Evolutionary conservation across 2,329 filamentous ascomycete species (phyloP), one percentile per base, ranked within the genome.

Genomic region (Penicillium sp.): DNA sequence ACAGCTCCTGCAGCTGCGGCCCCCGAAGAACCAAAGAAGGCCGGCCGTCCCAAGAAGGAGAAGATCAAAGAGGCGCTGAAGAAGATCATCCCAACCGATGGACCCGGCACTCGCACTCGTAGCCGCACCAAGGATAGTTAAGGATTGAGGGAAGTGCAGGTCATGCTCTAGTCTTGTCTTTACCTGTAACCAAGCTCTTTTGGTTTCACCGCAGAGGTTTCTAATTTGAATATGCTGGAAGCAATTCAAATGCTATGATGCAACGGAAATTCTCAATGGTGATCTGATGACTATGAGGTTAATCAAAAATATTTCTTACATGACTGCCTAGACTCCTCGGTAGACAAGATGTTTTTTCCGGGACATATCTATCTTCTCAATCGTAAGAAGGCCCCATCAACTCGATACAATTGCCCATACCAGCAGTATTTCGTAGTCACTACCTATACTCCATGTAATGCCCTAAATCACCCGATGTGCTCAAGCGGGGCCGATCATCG

Each of bases 41-140:
- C 66, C 13, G 68, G 68, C 22, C 72, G 72, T 15, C 65, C 73
- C 4, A 77, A 75, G 65, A 78, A 76, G 59, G 69, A 65, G 19
- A 73, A 67, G 54, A 62, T 66, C 35, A 70, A 75, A 62, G 70
- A 73, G 24, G 50, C 67, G 15, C 54, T 67, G 54, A 75, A 73
- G 58, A 72, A 70, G 58, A 55, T 62, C 9, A 62, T 73, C 33
- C 68, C 74, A 10, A 67, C 65, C 22, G 74, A 75, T 67, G 75
- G 77, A 10, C 72, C 76, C 61, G 75, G 77, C 37, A 78, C 75
- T 63, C 71, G 77, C 38, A 79, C 77, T 45, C 75, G 77, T 54
- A 79, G 76, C 64, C 75, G 76, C 30, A 75, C 75, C 53, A 75
- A 79, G 66, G 66, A 65, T 44, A 63, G 68, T 19, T 70, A 56